Evolutionary conservation across 2,329 filamentous ascomycete genomes (phyloP).

Genomic region (Botrytis galanthina): DNA sequence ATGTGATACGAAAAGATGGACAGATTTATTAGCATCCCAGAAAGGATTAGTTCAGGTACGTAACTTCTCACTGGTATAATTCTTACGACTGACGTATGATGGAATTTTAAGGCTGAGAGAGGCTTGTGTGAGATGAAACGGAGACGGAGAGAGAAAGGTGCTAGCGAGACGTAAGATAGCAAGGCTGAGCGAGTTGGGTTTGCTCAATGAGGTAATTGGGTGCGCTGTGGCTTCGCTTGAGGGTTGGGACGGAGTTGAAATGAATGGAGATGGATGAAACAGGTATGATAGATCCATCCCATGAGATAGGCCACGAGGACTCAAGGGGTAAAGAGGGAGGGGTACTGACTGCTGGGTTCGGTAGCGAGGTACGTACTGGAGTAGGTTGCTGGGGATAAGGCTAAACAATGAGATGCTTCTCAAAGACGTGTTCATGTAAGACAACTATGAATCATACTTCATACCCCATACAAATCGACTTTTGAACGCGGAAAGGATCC

Average conservation of each 20-base stretch:
- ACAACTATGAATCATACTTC: not conserved
- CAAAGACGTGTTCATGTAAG: conserved; percentile 7
- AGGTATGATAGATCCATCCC: not conserved
- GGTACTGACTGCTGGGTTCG: not conserved
- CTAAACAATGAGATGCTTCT: not conserved
- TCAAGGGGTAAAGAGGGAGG: not conserved
- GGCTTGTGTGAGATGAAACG: not conserved
- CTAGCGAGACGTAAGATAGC: not conserved
- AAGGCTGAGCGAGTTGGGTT: not conserved
- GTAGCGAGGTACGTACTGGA: not conserved
- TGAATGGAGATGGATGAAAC: not conserved
- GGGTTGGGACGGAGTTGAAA: not conserved
- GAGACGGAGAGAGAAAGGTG: not conserved
- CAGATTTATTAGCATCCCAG: not conserved
- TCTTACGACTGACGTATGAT: not conserved
- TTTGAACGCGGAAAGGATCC: not conserved
- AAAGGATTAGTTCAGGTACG: not conserved
- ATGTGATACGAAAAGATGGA: not conserved
- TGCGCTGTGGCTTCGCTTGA: conserved; percentile 10
- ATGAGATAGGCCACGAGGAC: conserved; percentile 4
- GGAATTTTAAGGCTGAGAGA: not conserved
- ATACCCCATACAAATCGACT: not conserved
- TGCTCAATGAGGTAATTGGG: not conserved
- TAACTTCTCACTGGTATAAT: not conserved
- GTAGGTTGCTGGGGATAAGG: not conserved